Percentiles rank a stretch among this genome's conserved stretches.
phyloP scores from a whole-genome alignment of 192 early-diverging fungal genomes.

The Coemansia umbellata region DNA sequence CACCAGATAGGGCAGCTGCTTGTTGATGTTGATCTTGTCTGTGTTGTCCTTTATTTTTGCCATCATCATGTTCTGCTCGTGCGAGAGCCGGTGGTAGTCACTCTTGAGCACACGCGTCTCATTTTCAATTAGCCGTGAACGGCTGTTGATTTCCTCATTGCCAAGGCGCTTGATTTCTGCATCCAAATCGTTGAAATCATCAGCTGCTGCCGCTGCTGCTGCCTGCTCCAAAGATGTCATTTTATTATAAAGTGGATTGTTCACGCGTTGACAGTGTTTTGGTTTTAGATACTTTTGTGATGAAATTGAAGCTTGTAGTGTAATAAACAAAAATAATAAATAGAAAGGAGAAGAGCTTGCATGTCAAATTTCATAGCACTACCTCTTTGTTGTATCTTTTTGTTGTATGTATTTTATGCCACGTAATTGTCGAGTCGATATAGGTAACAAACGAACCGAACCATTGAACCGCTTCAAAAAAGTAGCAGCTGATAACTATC shows the following conservation, averaged over 20 bases:
- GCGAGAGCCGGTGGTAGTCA: slow-evolving; percentile 81
- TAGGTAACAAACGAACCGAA: neutral
- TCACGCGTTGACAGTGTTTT: too few relatives aligned
- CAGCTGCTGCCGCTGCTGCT: slow-evolving; percentile 35
- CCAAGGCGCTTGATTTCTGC: slow-evolving; percentile 83
- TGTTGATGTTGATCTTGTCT: slow-evolving; percentile 98
- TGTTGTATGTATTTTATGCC: too few relatives aligned
- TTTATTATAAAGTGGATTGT: too few relatives aligned
- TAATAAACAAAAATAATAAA: slow-evolving; percentile 3
- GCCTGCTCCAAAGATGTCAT: slow-evolving; percentile 50
- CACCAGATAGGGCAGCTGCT: slow-evolving; percentile 95
- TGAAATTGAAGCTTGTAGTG: slow-evolving; percentile 1
- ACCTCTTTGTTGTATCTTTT: too few relatives aligned
- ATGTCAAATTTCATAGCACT: too few relatives aligned
- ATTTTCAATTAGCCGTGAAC: slow-evolving; percentile 90
- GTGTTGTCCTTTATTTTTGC: slow-evolving; percentile 96
- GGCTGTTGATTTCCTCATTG: slow-evolving; percentile 90
- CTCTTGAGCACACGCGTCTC: slow-evolving; percentile 96
- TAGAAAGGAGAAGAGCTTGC: neutral
- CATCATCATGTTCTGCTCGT: slow-evolving; percentile 85
- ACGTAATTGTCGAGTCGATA: slow-evolving; percentile 13
- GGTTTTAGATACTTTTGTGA: too few relatives aligned
- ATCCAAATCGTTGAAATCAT: slow-evolving; percentile 71
- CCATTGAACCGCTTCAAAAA: slow-evolving; percentile 3
- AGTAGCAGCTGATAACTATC: too few relatives aligned